Evolutionary conservation across 108 stramenopile genomes (phyloP), one percentile per base, ranked within the genome.

Genomic region (Pseudonitzschia multiseries): DNA sequence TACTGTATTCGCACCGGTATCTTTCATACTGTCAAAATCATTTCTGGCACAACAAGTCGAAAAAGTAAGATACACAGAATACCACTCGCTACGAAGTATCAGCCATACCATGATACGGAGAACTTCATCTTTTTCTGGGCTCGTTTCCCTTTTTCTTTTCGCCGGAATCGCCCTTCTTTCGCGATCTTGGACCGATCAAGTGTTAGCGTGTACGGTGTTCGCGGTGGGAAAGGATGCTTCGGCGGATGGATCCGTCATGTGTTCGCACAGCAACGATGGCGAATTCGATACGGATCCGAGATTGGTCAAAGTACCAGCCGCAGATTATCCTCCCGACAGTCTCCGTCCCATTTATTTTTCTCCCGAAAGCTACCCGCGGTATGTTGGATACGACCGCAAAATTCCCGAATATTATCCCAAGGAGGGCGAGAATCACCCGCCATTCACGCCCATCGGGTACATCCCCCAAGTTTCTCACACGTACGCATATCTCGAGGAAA

Each of bases 311-410:
- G 88, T 94, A 24, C 90, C 88, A 8, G 91, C 91, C 20, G 69
- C 62, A 40, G 85, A 86, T 68, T 74, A 78, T 69, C 33, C 78
- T 17, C 44, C 52, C 5, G 28, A 41, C 4, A 36, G 53, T 29
- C 29, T 1, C 40, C 77, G 91, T 33, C 85, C 86, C 17, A 77
- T 93, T 28, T 87, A 72, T 65, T 83, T 84, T 57, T 84, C 84
- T 41, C 79, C 87, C 10, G 88, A 88, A 41, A 69, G 59, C 69
- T 96, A 89, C 74, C 95, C 93, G 18, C 90, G 94, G 15, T 89
- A 81, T 69, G 79, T 89, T 52, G 86, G 94, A 28, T 59, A 74
- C 17, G 91, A 89, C 20, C 81, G 89, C 17, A 66, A 65, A 9
- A 67, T 87, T 67, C 69, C 73, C 24, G 84, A 86, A 65, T 68